Percentiles rank a stretch among this genome's conserved stretches.
Evolutionary conservation across 139 green algal species (phyloP).

Genomic region (Medakamo hakoo): DNA sequence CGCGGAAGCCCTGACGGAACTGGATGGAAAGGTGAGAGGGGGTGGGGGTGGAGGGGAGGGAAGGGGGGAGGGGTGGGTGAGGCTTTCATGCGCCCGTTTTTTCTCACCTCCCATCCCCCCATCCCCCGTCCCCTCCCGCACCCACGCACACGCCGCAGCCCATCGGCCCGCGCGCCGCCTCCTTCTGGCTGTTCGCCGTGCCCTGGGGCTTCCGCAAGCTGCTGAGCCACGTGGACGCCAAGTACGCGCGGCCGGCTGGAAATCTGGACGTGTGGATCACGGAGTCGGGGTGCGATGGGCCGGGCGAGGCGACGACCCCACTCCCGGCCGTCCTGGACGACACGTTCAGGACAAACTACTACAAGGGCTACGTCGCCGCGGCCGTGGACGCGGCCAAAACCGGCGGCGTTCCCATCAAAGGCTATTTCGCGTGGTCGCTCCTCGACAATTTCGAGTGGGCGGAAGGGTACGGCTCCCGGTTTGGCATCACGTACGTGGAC

Average conservation of each 20-base stretch:
- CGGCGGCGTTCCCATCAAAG: not conserved
- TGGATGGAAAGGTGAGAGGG: slow-evolving; percentile 1
- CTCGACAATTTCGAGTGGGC: slow-evolving; percentile 37
- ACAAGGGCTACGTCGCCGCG: slow-evolving; percentile 12
- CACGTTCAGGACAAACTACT: slow-evolving; percentile 23
- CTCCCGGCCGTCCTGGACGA: slow-evolving; percentile 14
- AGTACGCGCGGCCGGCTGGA: slow-evolving; percentile 10
- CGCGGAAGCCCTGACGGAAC: not conserved
- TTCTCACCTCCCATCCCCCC: no score
- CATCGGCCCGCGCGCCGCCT: slow-evolving; percentile 12
- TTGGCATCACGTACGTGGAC: slow-evolving; percentile 14
- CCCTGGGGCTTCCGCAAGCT: slow-evolving; percentile 24
- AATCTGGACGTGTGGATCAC: slow-evolving; percentile 17
- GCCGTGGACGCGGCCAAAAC: not conserved
- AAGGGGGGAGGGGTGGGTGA: no score
- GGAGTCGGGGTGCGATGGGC: slow-evolving; percentile 16
- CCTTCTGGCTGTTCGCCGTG: slow-evolving; percentile 20
- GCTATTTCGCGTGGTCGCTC: slow-evolving; percentile 5
- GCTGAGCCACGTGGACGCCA: slow-evolving; percentile 14
- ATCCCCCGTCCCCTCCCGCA: no score
- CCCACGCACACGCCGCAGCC: no score
- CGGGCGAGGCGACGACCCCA: slow-evolving; percentile 1
- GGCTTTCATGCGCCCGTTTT: no score
- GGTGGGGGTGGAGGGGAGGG: slow-evolving; percentile 1
- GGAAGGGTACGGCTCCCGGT: slow-evolving; percentile 17